Base-by-base conservation (phyloP, 23 red algal genomes). In the Porphyridium purpureum region DNA sequence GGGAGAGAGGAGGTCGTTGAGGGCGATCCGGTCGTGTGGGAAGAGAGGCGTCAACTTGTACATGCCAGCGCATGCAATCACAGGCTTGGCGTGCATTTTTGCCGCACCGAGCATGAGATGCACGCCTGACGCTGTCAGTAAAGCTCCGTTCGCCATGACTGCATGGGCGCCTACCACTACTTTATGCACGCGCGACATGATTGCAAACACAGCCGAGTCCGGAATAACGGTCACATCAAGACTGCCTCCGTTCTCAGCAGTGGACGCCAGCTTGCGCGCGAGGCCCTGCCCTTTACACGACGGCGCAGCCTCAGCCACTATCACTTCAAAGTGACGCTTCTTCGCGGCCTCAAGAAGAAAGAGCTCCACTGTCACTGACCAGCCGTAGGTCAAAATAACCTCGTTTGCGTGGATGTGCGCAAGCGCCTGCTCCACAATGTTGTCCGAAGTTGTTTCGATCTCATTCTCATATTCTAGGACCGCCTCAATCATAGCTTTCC, bases 131-230 rank as follows among this genome's bases (percentile, higher is more conserved):
- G 40, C 35, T 21, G 7, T 24, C 11, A 74, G 29, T 21, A 56
- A 35, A 14, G 69, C 60, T 33, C 69, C 69, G 27, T 74, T 51
- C 21, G 69, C 69, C 35, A 74, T 36, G 30, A 74, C 40, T 29
- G 50, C 69, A 23, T 74, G 5, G 31, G 27, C 69, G 21, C 46
- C 55, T 24, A 74, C 21, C 7, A 74, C 26, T 7, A 74, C 55
- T 48, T 74, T 74, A 29, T 74, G 69, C 49, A 74, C 69, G 17
- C 69, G 59, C 19, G 69, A 47, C 69, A 74, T 74, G 20, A 74
- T 51, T 2, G 69, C 69, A 25, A 64, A 60, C 27, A 74, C 44
- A 31, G 69, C 48, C 19, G 69, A 46, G 22, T 74, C 69, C 33
- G 56, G 30, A 32, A 74, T 74, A 26, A 74, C 26, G 4, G 69